phyloP scores from a whole-genome alignment of 2,329 filamentous ascomycete species.

The Penicillium sp. region DNA sequence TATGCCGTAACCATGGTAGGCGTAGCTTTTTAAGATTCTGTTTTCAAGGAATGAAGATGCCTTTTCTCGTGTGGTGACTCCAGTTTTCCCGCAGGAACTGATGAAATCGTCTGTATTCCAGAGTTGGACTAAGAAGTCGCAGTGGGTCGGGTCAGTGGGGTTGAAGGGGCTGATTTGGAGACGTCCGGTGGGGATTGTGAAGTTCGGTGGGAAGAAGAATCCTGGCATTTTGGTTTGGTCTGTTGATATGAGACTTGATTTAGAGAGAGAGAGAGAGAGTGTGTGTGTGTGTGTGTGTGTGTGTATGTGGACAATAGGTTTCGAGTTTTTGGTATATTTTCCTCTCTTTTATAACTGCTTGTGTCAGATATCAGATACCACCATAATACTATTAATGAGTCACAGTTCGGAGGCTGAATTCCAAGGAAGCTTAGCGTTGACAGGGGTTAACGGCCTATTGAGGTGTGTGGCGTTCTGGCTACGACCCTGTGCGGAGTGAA shows the following conservation, averaged over 20 bases:
- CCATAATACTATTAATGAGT: background rate
- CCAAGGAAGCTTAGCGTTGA: background rate
- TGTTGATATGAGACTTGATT: background rate
- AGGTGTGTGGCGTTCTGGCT: background rate
- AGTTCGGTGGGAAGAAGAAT: conserved; percentile 12
- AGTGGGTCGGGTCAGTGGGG: conserved; percentile 13
- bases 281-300: too few species aligned
- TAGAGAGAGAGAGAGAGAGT: too few species aligned
- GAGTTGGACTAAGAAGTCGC: conserved; percentile 17
- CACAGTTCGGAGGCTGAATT: background rate
- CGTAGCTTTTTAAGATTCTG: conserved; percentile 8
- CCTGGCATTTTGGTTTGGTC: conserved; percentile 1
- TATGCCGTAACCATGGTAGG: conserved; percentile 4
- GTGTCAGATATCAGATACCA: background rate
- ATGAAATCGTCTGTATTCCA: conserved; percentile 25
- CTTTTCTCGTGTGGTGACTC: conserved; percentile 10
- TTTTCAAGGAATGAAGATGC: conserved; percentile 13
- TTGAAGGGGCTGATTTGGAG: conserved; percentile 20
- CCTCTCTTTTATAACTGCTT: background rate
- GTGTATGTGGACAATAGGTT: background rate
- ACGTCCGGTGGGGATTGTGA: conserved; percentile 13
- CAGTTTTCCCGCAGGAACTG: conserved; percentile 13
- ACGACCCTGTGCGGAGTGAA: background rate
- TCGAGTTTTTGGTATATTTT: too few species aligned
- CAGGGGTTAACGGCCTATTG: background rate